Conservation (phyloP, 495 filamentous ascomycete species). For the Trichoderma erinaceum region DNA sequence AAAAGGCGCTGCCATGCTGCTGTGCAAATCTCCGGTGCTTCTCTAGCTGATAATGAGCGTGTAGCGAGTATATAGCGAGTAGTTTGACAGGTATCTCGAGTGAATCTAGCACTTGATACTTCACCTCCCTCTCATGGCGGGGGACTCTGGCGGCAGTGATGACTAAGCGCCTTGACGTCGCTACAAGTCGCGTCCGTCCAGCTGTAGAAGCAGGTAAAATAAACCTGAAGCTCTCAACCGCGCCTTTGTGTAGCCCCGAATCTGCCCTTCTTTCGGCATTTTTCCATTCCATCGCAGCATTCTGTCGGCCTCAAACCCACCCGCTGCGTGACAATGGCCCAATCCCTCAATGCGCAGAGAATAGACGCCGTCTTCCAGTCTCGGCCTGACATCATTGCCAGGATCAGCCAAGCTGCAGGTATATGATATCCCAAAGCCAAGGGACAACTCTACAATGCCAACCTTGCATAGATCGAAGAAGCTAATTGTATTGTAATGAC, state of each 20-base stretch:
- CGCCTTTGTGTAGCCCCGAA: not conserved
- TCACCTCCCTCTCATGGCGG: not conserved
- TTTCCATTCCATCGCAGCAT: not conserved
- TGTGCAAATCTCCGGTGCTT: not conserved
- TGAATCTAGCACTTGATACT: not conserved
- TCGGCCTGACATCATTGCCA: conserved; percentile 39
- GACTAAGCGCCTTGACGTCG: conserved; percentile 9
- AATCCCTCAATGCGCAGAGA: conserved; percentile 33
- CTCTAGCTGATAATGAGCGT: not conserved
- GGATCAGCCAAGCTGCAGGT: conserved; percentile 43
- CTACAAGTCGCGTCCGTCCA: conserved; percentile 4
- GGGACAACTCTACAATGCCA: no score
- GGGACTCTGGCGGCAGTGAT: not conserved
- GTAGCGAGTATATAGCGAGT: not conserved
- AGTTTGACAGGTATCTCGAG: not conserved
- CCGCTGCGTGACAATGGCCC: not conserved
- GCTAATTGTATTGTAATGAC: conserved; percentile 19
- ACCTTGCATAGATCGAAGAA: conserved; percentile 15
- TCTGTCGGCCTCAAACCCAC: not conserved
- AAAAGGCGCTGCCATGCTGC: conserved; percentile 36
- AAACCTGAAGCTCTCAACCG: not conserved
- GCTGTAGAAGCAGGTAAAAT: not conserved
- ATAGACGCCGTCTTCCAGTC: conserved; percentile 39
- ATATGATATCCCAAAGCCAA: conserved; percentile 13
- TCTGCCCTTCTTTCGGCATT: not conserved